A percentile compares a stretch with the other conserved stretches of the same genome.
Conservation (phyloP, 2,329 filamentous ascomycete species). For the Diaporthe vaccinii region DNA sequence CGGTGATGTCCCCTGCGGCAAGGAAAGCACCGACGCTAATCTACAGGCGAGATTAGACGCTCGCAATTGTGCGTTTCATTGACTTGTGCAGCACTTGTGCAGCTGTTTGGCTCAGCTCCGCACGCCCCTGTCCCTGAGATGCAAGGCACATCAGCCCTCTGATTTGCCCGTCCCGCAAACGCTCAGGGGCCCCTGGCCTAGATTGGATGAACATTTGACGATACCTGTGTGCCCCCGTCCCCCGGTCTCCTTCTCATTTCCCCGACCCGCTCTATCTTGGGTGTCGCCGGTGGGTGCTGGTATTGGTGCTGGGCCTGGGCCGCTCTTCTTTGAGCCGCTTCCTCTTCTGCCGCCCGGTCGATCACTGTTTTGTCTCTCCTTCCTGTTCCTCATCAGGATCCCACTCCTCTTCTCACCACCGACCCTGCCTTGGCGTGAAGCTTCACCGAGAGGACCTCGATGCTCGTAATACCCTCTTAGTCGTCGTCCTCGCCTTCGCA, state of each 20-base stretch:
- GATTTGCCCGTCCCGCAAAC: constrained; percentile 36
- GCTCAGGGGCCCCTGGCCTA: constrained; percentile 38
- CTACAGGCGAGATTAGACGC: constrained; percentile 39
- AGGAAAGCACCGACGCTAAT: constrained; percentile 40
- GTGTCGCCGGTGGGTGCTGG: constrained; percentile 32
- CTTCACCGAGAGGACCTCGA: constrained; percentile 40
- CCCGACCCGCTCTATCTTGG: constrained; percentile 36
- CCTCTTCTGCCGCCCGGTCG: constrained; percentile 37
- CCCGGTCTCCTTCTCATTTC: constrained; percentile 42
- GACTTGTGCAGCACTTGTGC: constrained; percentile 34
- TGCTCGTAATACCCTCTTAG: constrained; percentile 33
- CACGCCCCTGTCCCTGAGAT: constrained; percentile 35
- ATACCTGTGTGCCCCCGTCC: constrained; percentile 36
- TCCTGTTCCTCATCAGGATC: constrained; percentile 39
- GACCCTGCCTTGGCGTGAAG: constrained; percentile 40
- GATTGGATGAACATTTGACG: constrained; percentile 38
- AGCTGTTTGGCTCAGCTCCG: constrained; percentile 38
- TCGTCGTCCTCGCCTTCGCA: constrained; percentile 42
- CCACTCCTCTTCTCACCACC: constrained; percentile 40
- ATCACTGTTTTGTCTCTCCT: constrained; percentile 39
- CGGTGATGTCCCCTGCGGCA: constrained; percentile 34
- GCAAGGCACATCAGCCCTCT: constrained; percentile 39
- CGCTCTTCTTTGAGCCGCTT: constrained; percentile 38
- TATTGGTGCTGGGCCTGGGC: constrained; percentile 26
- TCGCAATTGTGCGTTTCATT: constrained; percentile 34